Evolutionary conservation across 2,329 filamentous ascomycete species (phyloP).

Genomic region (Malbranchea zuffiana): DNA sequence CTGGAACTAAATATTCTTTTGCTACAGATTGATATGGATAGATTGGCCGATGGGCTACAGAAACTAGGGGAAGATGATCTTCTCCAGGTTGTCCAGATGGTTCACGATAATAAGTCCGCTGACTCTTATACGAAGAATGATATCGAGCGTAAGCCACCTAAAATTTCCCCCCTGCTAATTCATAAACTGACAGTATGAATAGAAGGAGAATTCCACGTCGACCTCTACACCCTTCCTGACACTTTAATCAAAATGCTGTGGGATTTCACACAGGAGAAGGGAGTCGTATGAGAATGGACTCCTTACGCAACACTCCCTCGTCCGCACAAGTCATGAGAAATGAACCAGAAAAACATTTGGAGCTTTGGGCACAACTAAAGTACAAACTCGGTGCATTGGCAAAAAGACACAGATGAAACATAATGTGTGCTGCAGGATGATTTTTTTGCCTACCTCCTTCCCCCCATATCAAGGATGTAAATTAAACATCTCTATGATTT

Average conservation of each 20-base stretch:
- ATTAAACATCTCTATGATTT: too few relatives aligned
- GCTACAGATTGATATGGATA: slow-evolving; percentile 75
- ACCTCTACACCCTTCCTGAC: slow-evolving; percentile 94
- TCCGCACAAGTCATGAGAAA: too few relatives aligned
- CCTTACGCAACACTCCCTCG: too few relatives aligned
- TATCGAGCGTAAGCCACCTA: slow-evolving; percentile 64
- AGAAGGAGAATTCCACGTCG: slow-evolving; percentile 97
- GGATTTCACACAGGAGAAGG: slow-evolving; percentile 59
- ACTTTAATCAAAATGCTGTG: slow-evolving; percentile 82
- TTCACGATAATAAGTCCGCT: slow-evolving; percentile 89
- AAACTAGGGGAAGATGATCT: slow-evolving; percentile 88
- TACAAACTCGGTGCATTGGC: too few relatives aligned
- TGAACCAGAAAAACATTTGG: too few relatives aligned
- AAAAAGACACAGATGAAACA: too few relatives aligned
- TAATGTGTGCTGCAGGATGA: too few relatives aligned
- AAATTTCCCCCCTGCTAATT: slow-evolving; percentile 21
- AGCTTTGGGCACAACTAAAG: too few relatives aligned
- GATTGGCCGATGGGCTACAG: slow-evolving; percentile 82
- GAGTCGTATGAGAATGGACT: slow-evolving; percentile 28
- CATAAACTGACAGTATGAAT: slow-evolving; percentile 23
- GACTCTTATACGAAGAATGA: slow-evolving; percentile 98
- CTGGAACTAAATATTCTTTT: neutral
- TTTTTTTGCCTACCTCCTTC: too few relatives aligned
- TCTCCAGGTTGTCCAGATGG: slow-evolving; percentile 90
- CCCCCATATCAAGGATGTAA: too few relatives aligned